Percentiles rank a stretch among this genome's conserved stretches.
Conservation (phyloP, 495 filamentous ascomycete genomes). For the Podospora tetraspora region DNA sequence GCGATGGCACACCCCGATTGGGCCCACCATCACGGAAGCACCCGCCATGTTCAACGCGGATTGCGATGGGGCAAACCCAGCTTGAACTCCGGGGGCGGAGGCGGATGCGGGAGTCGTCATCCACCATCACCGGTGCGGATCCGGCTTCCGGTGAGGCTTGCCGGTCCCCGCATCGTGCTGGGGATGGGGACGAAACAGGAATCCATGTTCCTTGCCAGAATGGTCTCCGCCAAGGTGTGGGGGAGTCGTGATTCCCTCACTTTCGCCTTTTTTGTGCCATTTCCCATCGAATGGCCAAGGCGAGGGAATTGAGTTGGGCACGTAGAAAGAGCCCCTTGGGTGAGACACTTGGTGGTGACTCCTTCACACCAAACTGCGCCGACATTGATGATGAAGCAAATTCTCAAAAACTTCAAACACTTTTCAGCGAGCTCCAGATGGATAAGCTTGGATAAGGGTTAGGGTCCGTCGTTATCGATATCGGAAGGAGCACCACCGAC, state of each 20-base stretch:
- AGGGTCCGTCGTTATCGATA: neutral
- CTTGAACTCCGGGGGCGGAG: neutral
- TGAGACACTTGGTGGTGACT: too few relatives aligned
- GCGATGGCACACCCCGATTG: neutral
- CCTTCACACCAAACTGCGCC: neutral
- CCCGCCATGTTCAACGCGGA: neutral
- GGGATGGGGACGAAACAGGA: neutral
- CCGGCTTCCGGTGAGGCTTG: neutral
- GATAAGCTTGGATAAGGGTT: neutral
- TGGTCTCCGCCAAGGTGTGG: neutral
- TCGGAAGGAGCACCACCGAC: neutral
- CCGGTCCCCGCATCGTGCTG: neutral
- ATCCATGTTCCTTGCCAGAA: neutral
- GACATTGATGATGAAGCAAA: neutral
- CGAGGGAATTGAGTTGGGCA: too few relatives aligned
- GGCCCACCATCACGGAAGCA: neutral
- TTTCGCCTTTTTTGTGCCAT: neutral
- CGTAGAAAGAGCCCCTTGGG: too few relatives aligned
- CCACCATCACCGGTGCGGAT: neutral
- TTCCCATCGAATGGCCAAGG: neutral
- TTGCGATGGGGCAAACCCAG: neutral
- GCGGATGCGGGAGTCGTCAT: neutral
- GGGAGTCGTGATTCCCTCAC: neutral
- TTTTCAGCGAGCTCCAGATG: neutral
- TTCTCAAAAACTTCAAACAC: neutral